Evolutionary conservation across 2,329 filamentous ascomycete genomes (phyloP), one percentile per base, ranked within the genome.

Genomic region (Lasiodiplodia sp.): DNA sequence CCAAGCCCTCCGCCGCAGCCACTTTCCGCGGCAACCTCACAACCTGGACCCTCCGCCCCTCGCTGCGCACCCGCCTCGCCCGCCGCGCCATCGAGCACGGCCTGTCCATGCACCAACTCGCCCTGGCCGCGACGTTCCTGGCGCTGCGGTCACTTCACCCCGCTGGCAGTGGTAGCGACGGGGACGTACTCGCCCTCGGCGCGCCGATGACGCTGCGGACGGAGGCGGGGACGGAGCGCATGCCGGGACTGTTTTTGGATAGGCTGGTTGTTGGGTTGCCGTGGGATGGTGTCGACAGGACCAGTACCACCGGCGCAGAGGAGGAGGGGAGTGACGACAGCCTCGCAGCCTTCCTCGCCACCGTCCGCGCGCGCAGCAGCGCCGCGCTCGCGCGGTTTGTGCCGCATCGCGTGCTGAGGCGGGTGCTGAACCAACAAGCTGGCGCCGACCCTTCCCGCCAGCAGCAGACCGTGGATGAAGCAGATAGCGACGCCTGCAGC

Each of bases 171-270:
- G 12, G 38, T 14, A 16, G 38, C 25, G 11, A 14, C 6, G 11
- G 51, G 38, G 4, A 18, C 1, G 40, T 47, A 12, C n/a, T 70
- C 34, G 56, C 51, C n/a, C 57, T 70, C 57, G 63, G 63, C 37
- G 58, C 68, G 2, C 69, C 69, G 6, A 58, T 49, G 11, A 60
- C 64, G 5, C 53, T 67, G 38, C 69, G 69, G 16, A 47, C 37
- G 11, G 69, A 69, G 12, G 51, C 56, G 4, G 69, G 69, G 6
- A 69, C 68, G 14, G 62, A 64, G 18, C 28, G 47, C 18, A 44
- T 70, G 11, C 11, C 67, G 8, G 69, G 69, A 7, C 23, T 69
- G 18, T 58, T 70, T 4, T 57, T 70, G 14, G 69, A 70, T 38
- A 38, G 69, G 2, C 16, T 70, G 16, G 56, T 65, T 14, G 55